These are phyloP conservation scores for Pseudoperonospora humuli DNA, from an alignment of 352 stramenopile genomes.

Conservation along the genomic window DNA sequence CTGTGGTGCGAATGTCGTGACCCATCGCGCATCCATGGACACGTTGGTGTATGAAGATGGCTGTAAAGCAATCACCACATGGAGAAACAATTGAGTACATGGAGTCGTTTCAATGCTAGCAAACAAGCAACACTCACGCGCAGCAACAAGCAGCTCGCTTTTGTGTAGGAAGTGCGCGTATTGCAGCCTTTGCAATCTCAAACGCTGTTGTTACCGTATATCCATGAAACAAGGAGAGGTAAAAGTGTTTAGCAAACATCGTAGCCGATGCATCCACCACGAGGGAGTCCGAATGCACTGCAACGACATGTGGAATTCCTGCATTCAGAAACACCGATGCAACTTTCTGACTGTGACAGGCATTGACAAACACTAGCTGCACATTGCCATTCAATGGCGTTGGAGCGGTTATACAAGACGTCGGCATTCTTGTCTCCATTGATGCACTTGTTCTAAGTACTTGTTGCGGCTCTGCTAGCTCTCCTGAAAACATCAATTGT, in stretches of 20 bases:
- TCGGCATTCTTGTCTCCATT: constrained; percentile 11
- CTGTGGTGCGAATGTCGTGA: constrained; percentile 64
- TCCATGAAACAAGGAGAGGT: constrained; percentile 68
- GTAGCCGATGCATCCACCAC: constrained; percentile 67
- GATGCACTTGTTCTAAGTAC: too few species aligned
- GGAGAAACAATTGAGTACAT: too few species aligned
- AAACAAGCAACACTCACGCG: constrained; percentile 53
- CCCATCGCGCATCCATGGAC: constrained; percentile 53
- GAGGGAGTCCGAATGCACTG: constrained; percentile 70
- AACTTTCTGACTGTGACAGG: constrained; percentile 81
- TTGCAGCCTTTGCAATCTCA: constrained; percentile 70
- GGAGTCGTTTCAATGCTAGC: too few species aligned
- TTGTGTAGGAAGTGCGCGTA: constrained; percentile 54
- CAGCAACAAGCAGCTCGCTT: constrained; percentile 64
- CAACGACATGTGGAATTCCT: constrained; percentile 88
- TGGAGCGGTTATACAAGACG: too few species aligned
- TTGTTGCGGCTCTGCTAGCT: constrained; percentile 13
- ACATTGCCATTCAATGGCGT: constrained; percentile 29
- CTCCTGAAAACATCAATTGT: constrained; percentile 60
- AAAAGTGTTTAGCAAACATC: constrained; percentile 84
- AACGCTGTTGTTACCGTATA: constrained; percentile 64
- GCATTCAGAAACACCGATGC: constrained; percentile 84
- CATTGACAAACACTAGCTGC: constrained; percentile 79
- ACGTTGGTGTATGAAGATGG: constrained; percentile 65
- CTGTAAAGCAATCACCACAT: constrained; percentile 24